Evolutionary conservation across 768 basidiomycete genomes (phyloP).

Genomic region (Podaxis sp.): DNA sequence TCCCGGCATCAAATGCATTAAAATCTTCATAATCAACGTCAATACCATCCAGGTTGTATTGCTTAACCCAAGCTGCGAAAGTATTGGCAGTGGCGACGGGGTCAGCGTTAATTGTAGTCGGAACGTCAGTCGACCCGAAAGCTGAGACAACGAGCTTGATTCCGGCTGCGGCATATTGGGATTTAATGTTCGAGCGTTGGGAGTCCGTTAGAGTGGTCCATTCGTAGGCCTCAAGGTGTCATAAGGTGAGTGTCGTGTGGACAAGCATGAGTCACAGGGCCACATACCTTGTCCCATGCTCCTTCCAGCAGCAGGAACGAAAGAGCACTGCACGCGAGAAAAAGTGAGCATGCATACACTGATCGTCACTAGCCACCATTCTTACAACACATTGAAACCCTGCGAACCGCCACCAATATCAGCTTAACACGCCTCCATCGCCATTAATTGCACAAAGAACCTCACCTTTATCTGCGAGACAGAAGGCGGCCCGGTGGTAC

Average conservation of each 20-base stretch:
- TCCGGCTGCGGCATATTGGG: constrained; percentile 56
- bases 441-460: background rate
- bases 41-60: constrained; percentile 63
- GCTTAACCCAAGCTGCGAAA: constrained; percentile 63
- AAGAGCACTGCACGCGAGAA: constrained; percentile 31
- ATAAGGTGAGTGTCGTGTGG: background rate
- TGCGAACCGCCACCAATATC: constrained; percentile 18
- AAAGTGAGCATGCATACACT: background rate
- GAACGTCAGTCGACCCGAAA: constrained; percentile 57
- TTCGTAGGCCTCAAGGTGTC: constrained; percentile 39
- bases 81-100: constrained; percentile 59
- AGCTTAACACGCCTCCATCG: background rate
- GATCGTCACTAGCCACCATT: background rate
- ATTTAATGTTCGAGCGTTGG: constrained; percentile 46
- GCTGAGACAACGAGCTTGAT: constrained; percentile 60
- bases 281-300: constrained; percentile 50
- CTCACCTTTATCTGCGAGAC: constrained; percentile 41
- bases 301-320: constrained; percentile 58
- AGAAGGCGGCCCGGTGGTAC: constrained; percentile 46
- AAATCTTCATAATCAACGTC: constrained; percentile 82
- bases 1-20: constrained; percentile 50
- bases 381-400: constrained; percentile 63
- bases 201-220: constrained; percentile 47
- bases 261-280: background rate
- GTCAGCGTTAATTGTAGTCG: constrained; percentile 58